Percentiles rank a stretch among this genome's conserved stretches.
Conservation (phyloP, 257 asterid species). For the Prunella vulgaris region DNA sequence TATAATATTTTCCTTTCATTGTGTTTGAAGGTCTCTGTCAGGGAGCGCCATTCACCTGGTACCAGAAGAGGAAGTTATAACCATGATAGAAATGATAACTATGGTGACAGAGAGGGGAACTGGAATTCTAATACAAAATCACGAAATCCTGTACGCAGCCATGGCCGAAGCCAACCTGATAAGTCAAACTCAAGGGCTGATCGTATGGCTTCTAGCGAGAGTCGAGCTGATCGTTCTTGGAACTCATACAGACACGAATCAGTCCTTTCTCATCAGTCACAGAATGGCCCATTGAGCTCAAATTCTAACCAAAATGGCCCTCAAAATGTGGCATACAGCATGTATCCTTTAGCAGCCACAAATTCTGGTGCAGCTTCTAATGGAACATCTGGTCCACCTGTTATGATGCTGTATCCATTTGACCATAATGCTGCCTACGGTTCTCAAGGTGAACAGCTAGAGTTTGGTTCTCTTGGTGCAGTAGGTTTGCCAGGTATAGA, state of each 20-base stretch:
- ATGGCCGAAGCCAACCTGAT: constrained; percentile 65
- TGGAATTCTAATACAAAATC: constrained; percentile 68
- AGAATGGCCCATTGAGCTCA: constrained; percentile 59
- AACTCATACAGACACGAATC: constrained; percentile 43
- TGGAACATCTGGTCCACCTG: constrained; percentile 57
- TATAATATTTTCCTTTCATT: constrained; percentile 23
- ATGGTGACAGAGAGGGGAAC: constrained; percentile 69
- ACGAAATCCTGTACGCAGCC: constrained; percentile 53
- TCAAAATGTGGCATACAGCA: constrained; percentile 45
- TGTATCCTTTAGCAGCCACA: constrained; percentile 54
- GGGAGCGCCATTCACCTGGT: constrained; percentile 73
- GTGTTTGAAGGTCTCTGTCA: constrained; percentile 53
- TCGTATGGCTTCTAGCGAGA: constrained; percentile 48
- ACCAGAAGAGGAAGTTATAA: constrained; percentile 69
- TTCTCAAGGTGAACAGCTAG: constrained; percentile 70
- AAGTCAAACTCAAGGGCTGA: constrained; percentile 60
- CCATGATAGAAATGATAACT: constrained; percentile 63
- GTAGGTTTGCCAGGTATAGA: constrained; percentile 53
- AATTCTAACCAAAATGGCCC: constrained; percentile 52
- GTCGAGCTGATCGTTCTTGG: constrained; percentile 68
- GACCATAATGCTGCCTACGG: constrained; percentile 51
- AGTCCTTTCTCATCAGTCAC: constrained; percentile 51
- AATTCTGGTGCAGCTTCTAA: constrained; percentile 53
- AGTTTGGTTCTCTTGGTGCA: constrained; percentile 80
- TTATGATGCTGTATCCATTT: constrained; percentile 74